Evolutionary conservation across 1,284 basidiomycete species (phyloP).

Genomic region (Bjerkandera adusta): DNA sequence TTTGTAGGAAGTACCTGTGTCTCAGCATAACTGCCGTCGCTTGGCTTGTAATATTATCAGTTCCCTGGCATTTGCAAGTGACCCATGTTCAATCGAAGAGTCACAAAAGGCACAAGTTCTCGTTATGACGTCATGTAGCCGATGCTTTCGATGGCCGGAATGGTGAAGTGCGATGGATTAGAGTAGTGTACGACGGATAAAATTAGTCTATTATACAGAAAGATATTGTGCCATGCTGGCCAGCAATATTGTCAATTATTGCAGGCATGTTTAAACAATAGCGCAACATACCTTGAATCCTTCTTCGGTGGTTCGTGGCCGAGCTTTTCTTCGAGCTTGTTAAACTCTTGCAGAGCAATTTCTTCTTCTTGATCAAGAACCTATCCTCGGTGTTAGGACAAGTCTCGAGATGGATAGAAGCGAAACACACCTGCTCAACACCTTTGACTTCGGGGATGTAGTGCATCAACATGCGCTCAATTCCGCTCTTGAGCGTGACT

Average conservation of each 20-base stretch:
- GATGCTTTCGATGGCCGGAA: too few species aligned
- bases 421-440: slow-evolving; percentile 82
- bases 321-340: slow-evolving; percentile 85
- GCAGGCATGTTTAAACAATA: slow-evolving; percentile 7
- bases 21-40: too few species aligned
- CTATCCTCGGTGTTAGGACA: slow-evolving; percentile 38
- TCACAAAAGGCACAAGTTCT: too few species aligned
- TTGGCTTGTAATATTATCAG: too few species aligned
- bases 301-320: slow-evolving; percentile 44
- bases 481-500: slow-evolving; percentile 94
- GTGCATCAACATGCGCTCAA: slow-evolving; percentile 99
- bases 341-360: slow-evolving; percentile 87
- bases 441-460: slow-evolving; percentile 97
- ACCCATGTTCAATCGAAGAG: too few species aligned
- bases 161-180: neutral
- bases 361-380: slow-evolving; percentile 89
- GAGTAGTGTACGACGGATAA: neutral
- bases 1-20: too few species aligned
- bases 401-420: slow-evolving; percentile 5
- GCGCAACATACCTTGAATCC: slow-evolving; percentile 38
- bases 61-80: too few species aligned
- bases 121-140: too few species aligned
- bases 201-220: slow-evolving; percentile 40
- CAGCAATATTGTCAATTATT: slow-evolving; percentile 11
- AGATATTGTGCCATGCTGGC: slow-evolving; percentile 73